Evolutionary conservation across 2,329 filamentous ascomycete genomes (phyloP).

Genomic region (Aspergillus intermedius): DNA sequence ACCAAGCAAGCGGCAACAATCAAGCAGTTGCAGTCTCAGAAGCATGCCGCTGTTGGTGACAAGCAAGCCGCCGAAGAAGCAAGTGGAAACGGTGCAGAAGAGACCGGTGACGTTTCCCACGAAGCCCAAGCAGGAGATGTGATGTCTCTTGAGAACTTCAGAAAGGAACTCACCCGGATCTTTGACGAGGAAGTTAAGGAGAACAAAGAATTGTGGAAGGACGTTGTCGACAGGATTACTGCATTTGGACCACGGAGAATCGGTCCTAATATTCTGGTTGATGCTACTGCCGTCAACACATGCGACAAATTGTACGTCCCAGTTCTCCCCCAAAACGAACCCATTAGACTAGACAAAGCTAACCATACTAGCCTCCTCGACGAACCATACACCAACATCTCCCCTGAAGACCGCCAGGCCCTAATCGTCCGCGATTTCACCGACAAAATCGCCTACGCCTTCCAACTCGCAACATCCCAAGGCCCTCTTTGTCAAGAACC

Average conservation of each 20-base stretch:
- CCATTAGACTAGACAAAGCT: not conserved
- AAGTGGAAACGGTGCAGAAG: slow-evolving; percentile 33
- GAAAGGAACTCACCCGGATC: slow-evolving; percentile 56
- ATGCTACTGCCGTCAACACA: slow-evolving; percentile 65
- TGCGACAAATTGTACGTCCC: slow-evolving; percentile 65
- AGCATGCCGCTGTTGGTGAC: slow-evolving; percentile 46
- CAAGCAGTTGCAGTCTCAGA: slow-evolving; percentile 69
- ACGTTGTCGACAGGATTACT: slow-evolving; percentile 71
- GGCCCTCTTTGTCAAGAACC: slow-evolving; percentile 90
- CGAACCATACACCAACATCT: slow-evolving; percentile 21
- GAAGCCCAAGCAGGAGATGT: slow-evolving; percentile 55
- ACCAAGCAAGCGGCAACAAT: slow-evolving; percentile 72
- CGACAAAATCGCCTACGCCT: slow-evolving; percentile 88
- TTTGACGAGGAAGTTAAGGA: slow-evolving; percentile 67
- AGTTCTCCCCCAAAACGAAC: not conserved
- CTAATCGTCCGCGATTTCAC: slow-evolving; percentile 60
- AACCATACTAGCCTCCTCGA: slow-evolving; percentile 30
- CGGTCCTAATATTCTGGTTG: slow-evolving; percentile 84
- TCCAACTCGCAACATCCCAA: slow-evolving; percentile 83
- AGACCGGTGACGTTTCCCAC: slow-evolving; percentile 45
- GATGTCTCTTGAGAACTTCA: slow-evolving; percentile 70
- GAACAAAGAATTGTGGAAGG: slow-evolving; percentile 69
- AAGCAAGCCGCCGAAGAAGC: slow-evolving; percentile 26
- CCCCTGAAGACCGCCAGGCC: slow-evolving; percentile 19
- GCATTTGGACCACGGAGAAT: slow-evolving; percentile 80